Percentiles rank a stretch among this genome's conserved stretches.
Conservation (phyloP, 2,329 filamentous ascomycete species). For the Calonectria montana region DNA sequence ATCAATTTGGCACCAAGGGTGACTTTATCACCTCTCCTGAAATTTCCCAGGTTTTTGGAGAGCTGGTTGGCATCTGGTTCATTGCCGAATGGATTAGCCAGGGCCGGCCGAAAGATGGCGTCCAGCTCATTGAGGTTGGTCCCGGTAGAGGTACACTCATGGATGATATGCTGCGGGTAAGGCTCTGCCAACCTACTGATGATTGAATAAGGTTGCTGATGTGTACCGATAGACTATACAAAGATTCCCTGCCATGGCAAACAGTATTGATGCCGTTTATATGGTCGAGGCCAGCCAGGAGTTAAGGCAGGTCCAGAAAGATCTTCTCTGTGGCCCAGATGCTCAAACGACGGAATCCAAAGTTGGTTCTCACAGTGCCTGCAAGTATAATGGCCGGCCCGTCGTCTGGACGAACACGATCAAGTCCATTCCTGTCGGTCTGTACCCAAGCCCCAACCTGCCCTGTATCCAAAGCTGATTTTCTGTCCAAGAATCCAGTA, state of each 20-base stretch:
- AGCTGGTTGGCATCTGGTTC: conserved; percentile 94
- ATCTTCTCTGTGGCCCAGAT: conserved; percentile 81
- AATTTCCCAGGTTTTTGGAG: conserved; percentile 97
- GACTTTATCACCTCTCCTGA: conserved; percentile 98
- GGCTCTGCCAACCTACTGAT: conserved; percentile 42
- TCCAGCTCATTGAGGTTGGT: conserved; percentile 93
- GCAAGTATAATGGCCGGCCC: conserved; percentile 80
- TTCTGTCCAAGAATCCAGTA: conserved; percentile 64
- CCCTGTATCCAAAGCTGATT: conserved; percentile 10
- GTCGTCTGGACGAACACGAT: conserved; percentile 93
- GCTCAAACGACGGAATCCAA: conserved; percentile 76
- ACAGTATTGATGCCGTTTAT: conserved; percentile 87
- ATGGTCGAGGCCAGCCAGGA: conserved; percentile 92
- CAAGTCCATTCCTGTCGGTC: conserved; percentile 80
- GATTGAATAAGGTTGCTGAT: not conserved
- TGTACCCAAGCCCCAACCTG: conserved; percentile 26
- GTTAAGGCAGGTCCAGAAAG: conserved; percentile 81
- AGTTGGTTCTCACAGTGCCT: conserved; percentile 77
- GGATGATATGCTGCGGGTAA: conserved; percentile 92
- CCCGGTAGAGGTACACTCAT: conserved; percentile 95
- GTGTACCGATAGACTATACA: conserved; percentile 74
- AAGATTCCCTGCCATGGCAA: conserved; percentile 82
- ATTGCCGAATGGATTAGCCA: conserved; percentile 97
- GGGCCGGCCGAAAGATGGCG: conserved; percentile 76
- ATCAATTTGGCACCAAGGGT: conserved; percentile 92